Evolutionary conservation across 106 monocot genomes (phyloP).

Genomic region (Dactylorhiza incarnata): DNA sequence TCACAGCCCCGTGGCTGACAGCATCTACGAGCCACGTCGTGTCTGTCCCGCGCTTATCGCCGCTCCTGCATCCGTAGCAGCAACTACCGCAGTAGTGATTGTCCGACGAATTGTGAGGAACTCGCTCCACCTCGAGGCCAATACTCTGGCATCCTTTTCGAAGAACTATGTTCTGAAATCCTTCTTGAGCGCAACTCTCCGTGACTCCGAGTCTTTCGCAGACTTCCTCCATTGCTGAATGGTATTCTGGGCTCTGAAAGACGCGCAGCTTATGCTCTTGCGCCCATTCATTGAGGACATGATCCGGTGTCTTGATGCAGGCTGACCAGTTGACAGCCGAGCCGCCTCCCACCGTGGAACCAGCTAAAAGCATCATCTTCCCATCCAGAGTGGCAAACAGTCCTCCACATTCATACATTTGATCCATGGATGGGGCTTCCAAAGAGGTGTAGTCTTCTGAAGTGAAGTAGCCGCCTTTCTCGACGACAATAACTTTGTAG

Average conservation of each 20-base stretch:
- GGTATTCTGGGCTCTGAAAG: constrained; percentile 35
- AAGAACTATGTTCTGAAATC: constrained; percentile 75
- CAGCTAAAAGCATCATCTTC: constrained; percentile 44
- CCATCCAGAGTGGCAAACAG: constrained; percentile 26
- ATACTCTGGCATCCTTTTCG: constrained; percentile 75
- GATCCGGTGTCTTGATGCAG: constrained; percentile 44
- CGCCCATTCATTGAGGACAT: constrained; percentile 64
- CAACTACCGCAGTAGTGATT: constrained; percentile 73
- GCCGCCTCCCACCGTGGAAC: constrained; percentile 66
- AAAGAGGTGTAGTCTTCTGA: constrained; percentile 59
- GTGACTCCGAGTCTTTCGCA: constrained; percentile 71
- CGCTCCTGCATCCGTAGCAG: constrained; percentile 47
- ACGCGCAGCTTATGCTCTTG: constrained; percentile 32
- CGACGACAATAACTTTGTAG: constrained; percentile 64
- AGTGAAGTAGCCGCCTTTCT: constrained; percentile 88
- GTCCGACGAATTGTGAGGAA: constrained; percentile 54
- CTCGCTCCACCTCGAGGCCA: constrained; percentile 45
- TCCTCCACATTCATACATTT: constrained; percentile 58
- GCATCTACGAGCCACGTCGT: constrained; percentile 83
- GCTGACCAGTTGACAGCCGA: constrained; percentile 75
- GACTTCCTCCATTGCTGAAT: constrained; percentile 65
- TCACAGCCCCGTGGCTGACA: constrained; percentile 49
- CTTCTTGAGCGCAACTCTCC: constrained; percentile 48
- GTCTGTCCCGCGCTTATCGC: constrained; percentile 63
- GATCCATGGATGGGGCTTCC: constrained; percentile 40